These are phyloP conservation scores for Pharnaceum exiguum DNA, from an alignment of 148 eudicot genomes.

Conservation along the genomic window DNA sequence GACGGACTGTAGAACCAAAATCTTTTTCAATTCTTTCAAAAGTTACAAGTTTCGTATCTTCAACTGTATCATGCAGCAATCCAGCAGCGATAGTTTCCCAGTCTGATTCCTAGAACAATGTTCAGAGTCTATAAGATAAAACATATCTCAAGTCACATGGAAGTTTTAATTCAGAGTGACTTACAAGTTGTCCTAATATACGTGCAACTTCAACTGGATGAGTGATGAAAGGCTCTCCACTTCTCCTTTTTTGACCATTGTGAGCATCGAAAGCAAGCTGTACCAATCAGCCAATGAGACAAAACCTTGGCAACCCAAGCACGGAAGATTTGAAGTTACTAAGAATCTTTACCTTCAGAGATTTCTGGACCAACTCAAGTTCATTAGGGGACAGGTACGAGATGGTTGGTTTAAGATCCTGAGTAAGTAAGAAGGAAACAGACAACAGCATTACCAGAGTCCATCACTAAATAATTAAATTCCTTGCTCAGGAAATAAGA, in stretches of 20 bases:
- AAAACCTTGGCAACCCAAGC: slow-evolving; percentile 2
- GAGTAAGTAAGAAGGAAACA: slow-evolving; percentile 21
- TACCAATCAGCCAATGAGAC: slow-evolving; percentile 19
- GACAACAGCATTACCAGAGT: slow-evolving; percentile 1
- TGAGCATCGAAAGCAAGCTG: slow-evolving; percentile 99
- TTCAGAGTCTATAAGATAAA: slow-evolving; percentile 6
- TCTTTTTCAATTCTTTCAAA: slow-evolving; percentile 82
- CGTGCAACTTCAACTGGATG: slow-evolving; percentile 99
- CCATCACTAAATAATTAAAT: slow-evolving; percentile 5
- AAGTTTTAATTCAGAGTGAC: slow-evolving; percentile 18
- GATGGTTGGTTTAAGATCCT: slow-evolving; percentile 79
- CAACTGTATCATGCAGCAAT: slow-evolving; percentile 94
- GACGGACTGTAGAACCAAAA: slow-evolving; percentile 86
- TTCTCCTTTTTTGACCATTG: slow-evolving; percentile 92
- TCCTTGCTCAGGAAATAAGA: too few relatives aligned
- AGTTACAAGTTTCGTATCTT: slow-evolving; percentile 88
- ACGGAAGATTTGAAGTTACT: slow-evolving; percentile 6
- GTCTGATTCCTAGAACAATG: slow-evolving; percentile 74
- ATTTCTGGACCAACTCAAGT: slow-evolving; percentile 63
- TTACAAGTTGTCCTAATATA: slow-evolving; percentile 94
- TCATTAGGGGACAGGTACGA: slow-evolving; percentile 72
- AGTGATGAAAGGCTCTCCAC: slow-evolving; percentile 95
- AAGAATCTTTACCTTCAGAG: slow-evolving; percentile 50
- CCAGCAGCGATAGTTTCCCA: slow-evolving; percentile 99
- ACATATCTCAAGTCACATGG: neutral